Base-by-base conservation (phyloP, 768 basidiomycete genomes). In the Russula olivacea region DNA sequence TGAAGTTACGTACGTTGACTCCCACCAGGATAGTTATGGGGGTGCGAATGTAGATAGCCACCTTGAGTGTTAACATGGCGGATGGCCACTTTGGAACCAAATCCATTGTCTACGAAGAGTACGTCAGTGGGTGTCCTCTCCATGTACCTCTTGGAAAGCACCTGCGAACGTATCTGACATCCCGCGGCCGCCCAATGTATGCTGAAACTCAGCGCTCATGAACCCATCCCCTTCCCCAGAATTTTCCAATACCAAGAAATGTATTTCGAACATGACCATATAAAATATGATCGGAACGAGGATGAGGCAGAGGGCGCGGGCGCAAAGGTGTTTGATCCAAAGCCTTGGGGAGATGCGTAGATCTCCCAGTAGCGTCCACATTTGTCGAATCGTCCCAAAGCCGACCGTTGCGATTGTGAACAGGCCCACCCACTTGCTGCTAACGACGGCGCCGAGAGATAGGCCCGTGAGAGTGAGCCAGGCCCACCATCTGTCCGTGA, bases 131-230 rank as follows among this genome's bases (percentile, higher is more conserved):
- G 30, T 8, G 17, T 1, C 9, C 11, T 40, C 15, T 30, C n/a
- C 25, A 19, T 14, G 36, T 14, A 58, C 50, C 38, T 45, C 41
- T 59, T 54, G 25, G 9, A 52, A 50, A 84, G 63, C 61, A 91
- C 91, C 89, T 30, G 94, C 92, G 73, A 79, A 94, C 0, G 96
- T 98, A 73, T 99, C 94, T 12, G 81, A 80, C 97, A 98, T 98
- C 8, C 88, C 84, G 49, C 86, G 86, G 7, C 94, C 93, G 17
- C 86, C 80, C 14, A 99, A 79, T 0, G 95, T 98, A 71, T 98
- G 96, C 75, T 98, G 95, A 77, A 99, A 99, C 72, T 94, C 95
- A 2, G 93, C 91, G 76, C 91, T 96, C 97, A 99, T 99, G 75
- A 99, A 99, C 0, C 95, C 94, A 72, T 98, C 97, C 0, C 97